These are phyloP conservation scores for Boehmeria nivea DNA, from an alignment of 306 rosid genomes.

Conservation along the genomic window DNA sequence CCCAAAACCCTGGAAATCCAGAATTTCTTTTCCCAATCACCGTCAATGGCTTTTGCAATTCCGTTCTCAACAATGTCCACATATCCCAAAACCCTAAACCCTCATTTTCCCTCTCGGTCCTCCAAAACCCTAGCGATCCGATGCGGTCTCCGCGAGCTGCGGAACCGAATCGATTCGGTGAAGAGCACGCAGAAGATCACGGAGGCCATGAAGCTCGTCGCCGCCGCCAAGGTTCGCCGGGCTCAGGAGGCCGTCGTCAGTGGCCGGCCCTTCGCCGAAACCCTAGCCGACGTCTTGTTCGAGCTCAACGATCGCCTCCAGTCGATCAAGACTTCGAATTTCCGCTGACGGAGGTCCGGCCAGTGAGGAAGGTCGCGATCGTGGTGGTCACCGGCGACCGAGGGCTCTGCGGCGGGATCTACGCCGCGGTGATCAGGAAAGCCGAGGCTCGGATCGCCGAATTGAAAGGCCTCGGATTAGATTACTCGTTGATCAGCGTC, in stretches of 20 bases:
- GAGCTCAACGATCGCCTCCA: slow-evolving; percentile 48
- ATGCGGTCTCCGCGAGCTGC: slow-evolving; percentile 49
- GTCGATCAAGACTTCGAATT: slow-evolving; percentile 37
- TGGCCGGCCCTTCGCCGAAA: slow-evolving; percentile 58
- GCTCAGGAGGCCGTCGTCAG: slow-evolving; percentile 77
- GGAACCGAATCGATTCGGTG: slow-evolving; percentile 45
- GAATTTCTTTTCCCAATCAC: background rate
- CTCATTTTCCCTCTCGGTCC: background rate
- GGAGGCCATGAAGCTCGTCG: slow-evolving; percentile 71
- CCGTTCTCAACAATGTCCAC: slow-evolving; percentile 14
- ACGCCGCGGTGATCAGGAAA: slow-evolving; percentile 39
- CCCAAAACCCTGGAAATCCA: background rate
- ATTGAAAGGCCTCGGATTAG: slow-evolving; percentile 40
- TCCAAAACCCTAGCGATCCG: slow-evolving; percentile 17
- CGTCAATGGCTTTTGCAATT: background rate
- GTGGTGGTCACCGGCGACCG: slow-evolving; percentile 57
- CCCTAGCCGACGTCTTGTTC: slow-evolving; percentile 45
- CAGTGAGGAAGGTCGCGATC: slow-evolving; percentile 50
- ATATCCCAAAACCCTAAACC: slow-evolving; percentile 21
- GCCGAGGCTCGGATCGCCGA: slow-evolving; percentile 42
- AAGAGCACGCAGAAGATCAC: slow-evolving; percentile 61
- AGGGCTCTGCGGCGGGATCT: slow-evolving; percentile 75
- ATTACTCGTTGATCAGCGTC: slow-evolving; percentile 49
- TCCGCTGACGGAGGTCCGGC: slow-evolving; percentile 42
- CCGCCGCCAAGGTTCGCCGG: slow-evolving; percentile 72